Evolutionary conservation across 305 asterid species (phyloP), one percentile per base, ranked within the genome.

Genomic region (Fraxinus xanthoxyloides): DNA sequence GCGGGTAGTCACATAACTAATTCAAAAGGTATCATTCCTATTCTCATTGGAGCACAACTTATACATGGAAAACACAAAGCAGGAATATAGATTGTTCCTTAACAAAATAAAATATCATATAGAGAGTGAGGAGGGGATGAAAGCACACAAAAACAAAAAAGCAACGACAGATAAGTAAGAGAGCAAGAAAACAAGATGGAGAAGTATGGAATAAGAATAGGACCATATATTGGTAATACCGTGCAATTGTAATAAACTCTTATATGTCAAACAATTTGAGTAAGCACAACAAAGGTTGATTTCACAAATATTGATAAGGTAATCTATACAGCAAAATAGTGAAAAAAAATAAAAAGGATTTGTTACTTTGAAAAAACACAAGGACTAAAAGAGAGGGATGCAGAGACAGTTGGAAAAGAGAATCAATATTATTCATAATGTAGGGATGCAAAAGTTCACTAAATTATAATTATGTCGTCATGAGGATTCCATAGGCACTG

Each of bases 231-330:
- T 72, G 31, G 80, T 23, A 35, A 15, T 9, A 24, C 73, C 69
- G 30, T 43, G 78, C 69, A 28, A 72, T 61, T 76, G 40, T 72
- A 78, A 78, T 40, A 35, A 34, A 69, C 77, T 56, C 76, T 9
- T 75, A 69, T 65, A 77, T 67, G 73, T 34, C 77, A 75, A 67
- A 72, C 51, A 82, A 51, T 46, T 15, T 83, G 70, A 70, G 69
- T 73, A 75, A 70, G 61, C 65, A 28, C 75, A 78, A 48, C 28
- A 21, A 72, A 6, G 61, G n/a, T 72, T 59, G 61, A 83, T 54
- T 77, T 75, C 73, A 83, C 6, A 36, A 72, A 15, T 30, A 21
- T 63, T 4, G 35, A 48, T 46, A 21, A 23, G 54, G 63, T 78
- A 59, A 69, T n/a, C 28, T 12, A 70, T 43, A 73, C 76, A 80